phyloP scores from a whole-genome alignment of 2,329 filamentous ascomycete species.

The Pyricularia sp. region DNA sequence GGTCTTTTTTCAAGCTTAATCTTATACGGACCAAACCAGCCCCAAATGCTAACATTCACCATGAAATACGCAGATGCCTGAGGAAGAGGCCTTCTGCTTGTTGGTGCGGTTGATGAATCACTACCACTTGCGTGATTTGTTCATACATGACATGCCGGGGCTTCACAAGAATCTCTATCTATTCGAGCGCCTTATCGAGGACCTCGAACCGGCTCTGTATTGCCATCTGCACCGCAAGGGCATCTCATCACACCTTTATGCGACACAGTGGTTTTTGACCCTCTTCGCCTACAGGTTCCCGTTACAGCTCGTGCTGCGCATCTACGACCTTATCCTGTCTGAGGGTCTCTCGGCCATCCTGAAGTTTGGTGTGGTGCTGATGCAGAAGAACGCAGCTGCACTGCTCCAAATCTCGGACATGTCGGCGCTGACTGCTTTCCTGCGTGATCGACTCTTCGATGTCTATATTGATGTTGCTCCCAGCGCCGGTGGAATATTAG shows the following conservation, averaged over 20 bases:
- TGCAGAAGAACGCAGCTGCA: conserved; percentile 82
- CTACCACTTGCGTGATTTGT: conserved; percentile 85
- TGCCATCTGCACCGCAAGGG: conserved; percentile 84
- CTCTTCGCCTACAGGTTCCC: conserved; percentile 98
- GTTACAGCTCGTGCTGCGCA: conserved; percentile 86
- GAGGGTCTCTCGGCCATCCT: conserved; percentile 90
- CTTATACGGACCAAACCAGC: not conserved
- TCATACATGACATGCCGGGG: conserved; percentile 92
- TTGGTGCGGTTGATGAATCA: conserved; percentile 94
- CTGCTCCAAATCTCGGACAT: conserved; percentile 85
- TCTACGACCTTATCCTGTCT: conserved; percentile 91
- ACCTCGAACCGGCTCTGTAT: conserved; percentile 87
- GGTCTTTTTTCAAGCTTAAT: conserved; percentile 25
- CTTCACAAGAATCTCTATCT: conserved; percentile 89
- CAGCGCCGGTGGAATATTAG: conserved; percentile 83
- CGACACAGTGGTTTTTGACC: conserved; percentile 97
- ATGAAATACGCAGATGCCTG: conserved; percentile 60
- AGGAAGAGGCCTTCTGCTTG: conserved; percentile 92
- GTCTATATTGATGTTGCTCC: conserved; percentile 94
- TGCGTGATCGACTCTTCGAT: conserved; percentile 92
- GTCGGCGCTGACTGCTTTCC: conserved; percentile 75
- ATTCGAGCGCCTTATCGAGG: conserved; percentile 89
- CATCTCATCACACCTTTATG: conserved; percentile 87
- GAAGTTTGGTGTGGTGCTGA: conserved; percentile 88
- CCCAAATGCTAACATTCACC: not conserved